Base-by-base conservation (phyloP, 495 filamentous ascomycete species). In the Aspergillus affinis region DNA sequence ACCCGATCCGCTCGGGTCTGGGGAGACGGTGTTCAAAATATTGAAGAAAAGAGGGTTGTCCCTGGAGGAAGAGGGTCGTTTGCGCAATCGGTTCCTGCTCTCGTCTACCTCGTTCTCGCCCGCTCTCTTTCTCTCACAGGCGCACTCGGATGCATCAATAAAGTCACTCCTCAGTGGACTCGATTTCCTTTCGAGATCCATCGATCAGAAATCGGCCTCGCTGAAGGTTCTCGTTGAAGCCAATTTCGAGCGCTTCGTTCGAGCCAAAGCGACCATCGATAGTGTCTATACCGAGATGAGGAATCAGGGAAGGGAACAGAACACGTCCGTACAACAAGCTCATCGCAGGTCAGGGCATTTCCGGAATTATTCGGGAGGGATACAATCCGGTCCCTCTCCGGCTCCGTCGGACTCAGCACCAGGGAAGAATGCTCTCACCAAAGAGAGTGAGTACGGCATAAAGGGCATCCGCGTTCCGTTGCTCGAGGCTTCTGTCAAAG, bases 271-370 rank as follows among this genome's bases (percentile, higher is more conserved):
- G 4, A 97, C 92, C 7, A 98, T 98, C 61, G 94, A 98, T 75
- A 92, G 92, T 77, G 94, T 98, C 44, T 98, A 98, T 73, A 92
- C 84, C 41, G 95, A 98, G 74, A 98, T 98, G 94, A 91, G 92
- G 54, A 91, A 90, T 55, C 88, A 91, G 65, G 91, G 91, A 4
- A 81, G 75, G 7, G 85, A 89, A 32, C 81, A 83, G n/a, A 80
- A 82, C n/a, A 63, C 78, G 12, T 61, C 67, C 3, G 73, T 77
- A 7, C 63, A 71, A 20, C 73, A 84, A 27, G 72, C 75, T 51
- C 85, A 88, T 55, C 86, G 89, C 66, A 80, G 84, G 65, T 86
- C 82, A 54, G 85, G 84, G 48, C 87, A 89, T 66, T 81, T 80
- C 52, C 75, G 86, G 36, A 72, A 60, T 58, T 73, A 77, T 52